A percentile compares a stretch with the other conserved stretches of the same genome.
Evolutionary conservation across 1,139 yeast species (phyloP).

Genomic region (Scheffersomyces insectosa): DNA sequence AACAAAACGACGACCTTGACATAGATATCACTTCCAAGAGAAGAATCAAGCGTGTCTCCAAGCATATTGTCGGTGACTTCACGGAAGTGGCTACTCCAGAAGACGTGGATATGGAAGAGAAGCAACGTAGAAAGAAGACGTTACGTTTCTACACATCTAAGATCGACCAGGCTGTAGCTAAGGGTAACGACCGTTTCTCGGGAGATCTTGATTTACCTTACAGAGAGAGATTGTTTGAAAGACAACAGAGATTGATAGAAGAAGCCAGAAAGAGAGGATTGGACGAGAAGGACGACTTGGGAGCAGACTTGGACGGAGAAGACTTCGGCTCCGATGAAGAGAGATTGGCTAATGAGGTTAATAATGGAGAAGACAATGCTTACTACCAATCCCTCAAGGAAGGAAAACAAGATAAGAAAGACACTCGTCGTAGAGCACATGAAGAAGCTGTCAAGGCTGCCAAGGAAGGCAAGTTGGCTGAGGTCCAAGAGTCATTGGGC

Average conservation of each 20-base stretch:
- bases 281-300: constrained; percentile 46
- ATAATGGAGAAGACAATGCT: constrained; percentile 37
- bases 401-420: constrained; percentile 48
- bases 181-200: constrained; percentile 54
- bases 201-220: constrained; percentile 96
- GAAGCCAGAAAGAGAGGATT: constrained; percentile 87
- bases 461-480: constrained; percentile 79
- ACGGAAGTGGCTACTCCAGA: constrained; percentile 69
- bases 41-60: constrained; percentile 35
- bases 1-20: constrained; percentile 34
- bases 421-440: constrained; percentile 64
- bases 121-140: constrained; percentile 76
- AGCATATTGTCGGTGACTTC: constrained; percentile 46
- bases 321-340: constrained; percentile 54
- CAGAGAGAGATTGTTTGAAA: constrained; percentile 82
- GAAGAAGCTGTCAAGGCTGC: constrained; percentile 75
- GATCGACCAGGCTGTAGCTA: constrained; percentile 77
- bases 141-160: constrained; percentile 95
- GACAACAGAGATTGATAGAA: constrained; percentile 82
- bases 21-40: constrained; percentile 55
- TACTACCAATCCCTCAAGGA: constrained; percentile 55
- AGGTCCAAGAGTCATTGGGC: constrained; percentile 63
- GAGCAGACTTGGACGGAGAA: constrained; percentile 56
- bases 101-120: constrained; percentile 80
- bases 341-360: constrained; percentile 36